Evolutionary conservation across 1,284 basidiomycete species (phyloP), one percentile per base, ranked within the genome.

Genomic region (Mycena citricolor): DNA sequence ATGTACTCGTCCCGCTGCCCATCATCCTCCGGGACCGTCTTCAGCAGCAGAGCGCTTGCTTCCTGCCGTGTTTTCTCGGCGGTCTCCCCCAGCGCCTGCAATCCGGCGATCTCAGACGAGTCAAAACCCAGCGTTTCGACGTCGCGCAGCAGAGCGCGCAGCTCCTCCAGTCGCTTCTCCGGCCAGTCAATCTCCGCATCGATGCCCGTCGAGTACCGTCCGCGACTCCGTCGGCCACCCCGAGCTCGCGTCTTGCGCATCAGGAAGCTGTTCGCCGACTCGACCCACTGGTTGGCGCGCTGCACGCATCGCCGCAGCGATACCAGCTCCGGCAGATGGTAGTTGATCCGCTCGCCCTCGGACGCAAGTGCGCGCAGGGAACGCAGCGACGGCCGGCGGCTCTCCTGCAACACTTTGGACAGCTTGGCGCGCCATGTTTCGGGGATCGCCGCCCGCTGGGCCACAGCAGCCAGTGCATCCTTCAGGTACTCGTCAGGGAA

Each of bases 321-420:
- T 16, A 70, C 66, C 35, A 94, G 72, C 61, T 94, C 90, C 2
- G 80, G 73, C 14, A 97, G 73, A 19, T 76, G 73, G 59, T 82
- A 79, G 36, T 80, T 82, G 59, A 95, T 90, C 44, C 83, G 83
- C 55, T 97, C 92, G 16, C 90, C 94, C 61, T 97, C 94, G 1
- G 85, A 78, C 19, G 92, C 72, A 13, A 95, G 69, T 5, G 85
- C 80, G 22, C 86, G 81, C 43, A 97, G 76, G 22, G 77, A 77
- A 47, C 88, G 85, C 40, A 95, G 75, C 2, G 77, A 64, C 12
- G 94, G 93, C 10, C 81, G 77, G 4, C 81, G 71, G 31, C 74
- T 83, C 51, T 88, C 84, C 7, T 69, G 65, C 26, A 97, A 68
- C 1, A 87, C 66, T 56, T 79, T 82, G 36, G 75, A 70, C 24